These are phyloP conservation scores for Umbelopsis sp. DNA, from an alignment of 371 early-diverging fungal genomes.

Conservation along the genomic window DNA sequence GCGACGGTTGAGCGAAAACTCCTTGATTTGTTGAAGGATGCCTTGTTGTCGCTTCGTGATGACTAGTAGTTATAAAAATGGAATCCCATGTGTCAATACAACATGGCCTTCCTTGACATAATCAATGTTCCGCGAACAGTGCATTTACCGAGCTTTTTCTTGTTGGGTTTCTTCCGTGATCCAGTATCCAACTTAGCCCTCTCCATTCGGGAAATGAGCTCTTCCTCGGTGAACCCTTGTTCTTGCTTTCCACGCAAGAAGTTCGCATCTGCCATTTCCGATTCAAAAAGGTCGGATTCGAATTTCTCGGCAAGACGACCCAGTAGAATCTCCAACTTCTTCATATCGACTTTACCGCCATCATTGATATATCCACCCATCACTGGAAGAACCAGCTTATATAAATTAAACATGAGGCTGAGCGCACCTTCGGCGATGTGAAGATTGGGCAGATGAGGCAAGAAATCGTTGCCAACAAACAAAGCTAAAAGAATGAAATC, in stretches of 20 bases:
- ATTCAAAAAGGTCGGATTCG: conserved; percentile 72
- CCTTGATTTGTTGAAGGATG: conserved; percentile 58
- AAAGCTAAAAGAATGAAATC: conserved; percentile 95
- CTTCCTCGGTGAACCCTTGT: conserved; percentile 46
- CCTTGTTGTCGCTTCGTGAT: conserved; percentile 62
- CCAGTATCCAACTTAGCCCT: conserved; percentile 36
- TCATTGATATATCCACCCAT: conserved; percentile 88
- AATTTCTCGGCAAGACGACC: conserved; percentile 56
- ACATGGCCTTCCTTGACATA: neutral
- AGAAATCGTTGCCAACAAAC: conserved; percentile 98
- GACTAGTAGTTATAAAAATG: conserved; percentile 32
- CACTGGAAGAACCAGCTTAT: conserved; percentile 72
- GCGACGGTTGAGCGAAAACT: conserved; percentile 47
- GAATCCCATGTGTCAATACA: neutral
- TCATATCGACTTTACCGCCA: conserved; percentile 74
- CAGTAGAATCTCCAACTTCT: conserved; percentile 66
- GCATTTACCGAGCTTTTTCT: conserved; percentile 31
- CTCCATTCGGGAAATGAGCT: conserved; percentile 49
- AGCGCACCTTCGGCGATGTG: conserved; percentile 96
- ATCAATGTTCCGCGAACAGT: neutral
- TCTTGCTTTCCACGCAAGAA: conserved; percentile 65
- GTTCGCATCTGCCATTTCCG: conserved; percentile 60
- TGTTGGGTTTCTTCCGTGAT: conserved; percentile 32
- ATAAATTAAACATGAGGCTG: conserved; percentile 82
- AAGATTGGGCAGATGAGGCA: conserved; percentile 94